These are phyloP conservation scores for Heliocybe sulcata DNA, from an alignment of 1,284 basidiomycete species.

Conservation along the genomic window DNA sequence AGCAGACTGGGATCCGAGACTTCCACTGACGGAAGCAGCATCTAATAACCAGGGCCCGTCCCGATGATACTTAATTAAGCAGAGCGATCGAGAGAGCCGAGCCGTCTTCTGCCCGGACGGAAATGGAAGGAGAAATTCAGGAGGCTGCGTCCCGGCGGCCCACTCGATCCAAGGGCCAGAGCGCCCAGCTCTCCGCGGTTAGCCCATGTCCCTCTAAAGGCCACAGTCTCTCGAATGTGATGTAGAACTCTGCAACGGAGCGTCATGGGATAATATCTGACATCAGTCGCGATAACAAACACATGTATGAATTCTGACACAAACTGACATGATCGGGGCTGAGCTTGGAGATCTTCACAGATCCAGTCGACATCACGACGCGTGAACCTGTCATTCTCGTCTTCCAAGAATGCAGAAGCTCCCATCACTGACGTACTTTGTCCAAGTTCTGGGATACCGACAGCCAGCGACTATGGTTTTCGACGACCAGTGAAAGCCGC, in stretches of 20 bases:
- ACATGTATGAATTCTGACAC: background rate
- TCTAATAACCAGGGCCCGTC: too few relatives aligned
- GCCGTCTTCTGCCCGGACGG: background rate
- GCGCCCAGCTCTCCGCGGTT: background rate
- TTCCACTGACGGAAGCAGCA: background rate
- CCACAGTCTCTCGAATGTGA: too few relatives aligned
- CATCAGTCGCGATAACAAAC: background rate
- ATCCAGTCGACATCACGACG: too few relatives aligned
- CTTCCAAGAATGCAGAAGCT: too few relatives aligned
- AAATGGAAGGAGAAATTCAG: background rate
- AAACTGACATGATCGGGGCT: background rate
- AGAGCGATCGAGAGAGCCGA: background rate
- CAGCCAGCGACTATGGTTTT: too few relatives aligned
- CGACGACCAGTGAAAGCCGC: too few relatives aligned
- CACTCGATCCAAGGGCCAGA: background rate
- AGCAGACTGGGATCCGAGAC: background rate
- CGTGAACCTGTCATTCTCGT: too few relatives aligned
- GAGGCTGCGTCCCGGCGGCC: background rate
- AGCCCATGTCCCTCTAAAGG: background rate
- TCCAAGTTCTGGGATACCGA: too few relatives aligned
- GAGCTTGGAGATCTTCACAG: too few relatives aligned
- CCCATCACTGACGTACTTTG: too few relatives aligned
- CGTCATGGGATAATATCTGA: background rate
- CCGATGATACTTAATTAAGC: slow-evolving; percentile 3
- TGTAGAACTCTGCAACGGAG: too few relatives aligned